Evolutionary conservation across 2,329 filamentous ascomycete species (phyloP).

Genomic region (Xenosphaeropsis pyriputrescens): DNA sequence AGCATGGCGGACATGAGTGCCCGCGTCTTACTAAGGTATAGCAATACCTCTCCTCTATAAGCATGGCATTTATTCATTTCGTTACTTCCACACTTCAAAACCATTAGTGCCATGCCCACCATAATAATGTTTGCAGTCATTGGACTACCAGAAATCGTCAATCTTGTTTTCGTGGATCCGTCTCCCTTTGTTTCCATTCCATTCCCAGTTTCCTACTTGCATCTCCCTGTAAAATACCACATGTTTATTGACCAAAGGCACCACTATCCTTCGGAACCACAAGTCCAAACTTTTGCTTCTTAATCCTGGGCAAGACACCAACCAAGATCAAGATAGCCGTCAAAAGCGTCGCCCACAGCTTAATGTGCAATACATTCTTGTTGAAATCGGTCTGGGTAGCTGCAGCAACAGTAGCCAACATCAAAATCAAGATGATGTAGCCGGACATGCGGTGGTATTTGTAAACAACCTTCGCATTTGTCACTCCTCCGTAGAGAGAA

Average conservation of each 20-base stretch:
- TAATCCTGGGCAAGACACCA: constrained; percentile 66
- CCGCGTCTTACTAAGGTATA: no score
- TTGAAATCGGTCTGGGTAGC: constrained; percentile 70
- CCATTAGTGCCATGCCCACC: no score
- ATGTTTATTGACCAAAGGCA: background rate
- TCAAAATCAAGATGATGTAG: constrained; percentile 56
- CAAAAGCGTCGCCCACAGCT: constrained; percentile 62
- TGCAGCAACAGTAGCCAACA: constrained; percentile 59
- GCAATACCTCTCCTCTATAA: no score
- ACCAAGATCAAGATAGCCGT: constrained; percentile 48
- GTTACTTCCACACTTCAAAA: no score
- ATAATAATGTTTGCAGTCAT: no score
- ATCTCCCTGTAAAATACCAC: no score
- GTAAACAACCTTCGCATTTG: constrained; percentile 70
- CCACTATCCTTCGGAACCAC: constrained; percentile 6
- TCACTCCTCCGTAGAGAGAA: constrained; percentile 59
- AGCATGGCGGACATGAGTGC: no score
- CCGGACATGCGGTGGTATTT: constrained; percentile 77
- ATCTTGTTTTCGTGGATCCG: no score
- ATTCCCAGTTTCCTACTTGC: no score
- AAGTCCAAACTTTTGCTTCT: constrained; percentile 66
- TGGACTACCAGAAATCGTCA: no score
- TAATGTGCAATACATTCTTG: constrained; percentile 50
- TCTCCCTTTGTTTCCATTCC: no score
- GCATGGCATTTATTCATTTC: no score